Evolutionary conservation across 805 yeast genomes (phyloP).

Genomic region (Brettanomyces sp.): DNA sequence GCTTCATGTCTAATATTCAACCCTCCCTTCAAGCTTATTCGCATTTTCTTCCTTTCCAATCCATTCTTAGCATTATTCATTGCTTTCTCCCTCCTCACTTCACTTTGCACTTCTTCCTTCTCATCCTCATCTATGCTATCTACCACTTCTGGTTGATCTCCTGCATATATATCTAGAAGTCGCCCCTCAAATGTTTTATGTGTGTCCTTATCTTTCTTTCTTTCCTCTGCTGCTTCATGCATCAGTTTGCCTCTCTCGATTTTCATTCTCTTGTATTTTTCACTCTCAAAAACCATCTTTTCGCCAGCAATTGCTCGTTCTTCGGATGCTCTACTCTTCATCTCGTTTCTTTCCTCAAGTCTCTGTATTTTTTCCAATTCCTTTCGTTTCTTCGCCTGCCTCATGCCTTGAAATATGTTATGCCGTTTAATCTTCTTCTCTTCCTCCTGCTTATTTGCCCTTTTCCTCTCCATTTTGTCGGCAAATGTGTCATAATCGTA

Average conservation of each 20-base stretch:
- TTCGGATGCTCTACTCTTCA: neutral
- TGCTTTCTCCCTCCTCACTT: too few relatives aligned
- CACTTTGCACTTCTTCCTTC: too few relatives aligned
- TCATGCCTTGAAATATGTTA: slow-evolving; percentile 29
- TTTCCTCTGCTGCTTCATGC: neutral
- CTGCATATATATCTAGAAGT: neutral
- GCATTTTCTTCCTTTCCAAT: neutral
- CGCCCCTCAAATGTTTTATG: neutral
- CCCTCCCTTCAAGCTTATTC: neutral
- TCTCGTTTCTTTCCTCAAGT: slow-evolving; percentile 21
- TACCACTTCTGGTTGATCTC: neutral
- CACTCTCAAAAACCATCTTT: neutral
- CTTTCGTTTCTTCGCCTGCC: slow-evolving; percentile 35
- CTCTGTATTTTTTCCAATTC: slow-evolving; percentile 36
- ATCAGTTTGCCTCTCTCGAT: neutral
- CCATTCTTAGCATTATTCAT: too few relatives aligned
- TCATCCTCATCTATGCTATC: neutral
- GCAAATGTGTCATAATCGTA: slow-evolving; percentile 40
- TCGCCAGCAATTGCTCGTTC: neutral
- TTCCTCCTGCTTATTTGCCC: neutral
- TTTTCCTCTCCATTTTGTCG: slow-evolving; percentile 29
- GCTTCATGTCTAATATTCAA: neutral
- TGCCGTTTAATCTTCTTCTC: neutral
- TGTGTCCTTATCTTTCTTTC: neutral
- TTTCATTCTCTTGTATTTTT: neutral